A percentile compares a stretch with the other conserved stretches of the same genome.
Conservation (phyloP, 108 stramenopile species). For the Schizochytrium sp. region DNA sequence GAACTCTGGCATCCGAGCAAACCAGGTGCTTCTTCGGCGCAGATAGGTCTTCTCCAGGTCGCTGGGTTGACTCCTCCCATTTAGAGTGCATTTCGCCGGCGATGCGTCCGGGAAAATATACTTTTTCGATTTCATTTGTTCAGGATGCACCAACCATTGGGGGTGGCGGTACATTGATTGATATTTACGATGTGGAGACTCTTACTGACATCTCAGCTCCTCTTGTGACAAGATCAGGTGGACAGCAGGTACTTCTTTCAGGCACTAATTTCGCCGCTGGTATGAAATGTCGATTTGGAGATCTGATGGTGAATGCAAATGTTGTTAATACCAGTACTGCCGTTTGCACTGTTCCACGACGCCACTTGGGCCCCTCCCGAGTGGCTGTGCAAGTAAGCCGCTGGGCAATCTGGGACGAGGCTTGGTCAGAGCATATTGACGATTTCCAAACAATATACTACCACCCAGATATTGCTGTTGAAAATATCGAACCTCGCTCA, state of each 20-base stretch:
- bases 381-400: neutral
- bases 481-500: neutral
- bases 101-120: neutral
- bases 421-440: neutral
- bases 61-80: neutral
- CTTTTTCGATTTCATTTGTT: neutral
- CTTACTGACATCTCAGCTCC: neutral
- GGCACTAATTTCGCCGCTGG: neutral
- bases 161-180: neutral
- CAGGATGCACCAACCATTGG: neutral
- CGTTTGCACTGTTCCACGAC: neutral
- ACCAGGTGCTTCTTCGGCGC: neutral
- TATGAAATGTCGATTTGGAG: neutral
- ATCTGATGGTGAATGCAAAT: neutral
- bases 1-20: neutral
- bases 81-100: too few relatives aligned
- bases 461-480: neutral
- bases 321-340: neutral
- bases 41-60: neutral
- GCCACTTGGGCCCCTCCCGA: neutral
- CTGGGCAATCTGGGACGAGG: conserved; percentile 11
- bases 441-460: neutral
- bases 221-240: neutral
- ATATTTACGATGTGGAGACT: neutral
- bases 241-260: neutral